phyloP scores from a whole-genome alignment of 2,329 filamentous ascomycete species.

The Didymella glomerata region DNA sequence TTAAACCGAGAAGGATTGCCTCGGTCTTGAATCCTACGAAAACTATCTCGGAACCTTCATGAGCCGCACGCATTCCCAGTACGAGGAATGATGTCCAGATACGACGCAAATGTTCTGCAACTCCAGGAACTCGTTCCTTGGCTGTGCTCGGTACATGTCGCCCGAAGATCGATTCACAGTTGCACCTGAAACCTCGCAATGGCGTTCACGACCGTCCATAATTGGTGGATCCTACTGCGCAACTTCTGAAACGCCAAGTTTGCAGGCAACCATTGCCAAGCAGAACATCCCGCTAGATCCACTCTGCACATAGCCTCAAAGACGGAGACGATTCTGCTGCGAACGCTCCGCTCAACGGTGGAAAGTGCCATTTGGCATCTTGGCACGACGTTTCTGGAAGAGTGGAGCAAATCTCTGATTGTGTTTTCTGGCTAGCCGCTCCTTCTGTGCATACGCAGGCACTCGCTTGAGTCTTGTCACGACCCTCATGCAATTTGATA shows the following conservation, averaged over 20 bases:
- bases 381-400: constrained; percentile 10
- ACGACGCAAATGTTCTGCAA: background rate
- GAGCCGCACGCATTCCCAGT: background rate
- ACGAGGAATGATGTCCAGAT: background rate
- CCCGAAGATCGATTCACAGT: background rate
- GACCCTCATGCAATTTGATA: constrained; percentile 9
- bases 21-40: background rate
- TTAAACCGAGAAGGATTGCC: background rate
- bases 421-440: background rate
- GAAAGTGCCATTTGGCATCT: constrained; percentile 3
- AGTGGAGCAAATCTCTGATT: constrained; percentile 2
- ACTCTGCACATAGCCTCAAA: constrained; percentile 26
- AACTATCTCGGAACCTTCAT: background rate
- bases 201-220: background rate
- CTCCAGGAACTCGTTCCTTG: background rate
- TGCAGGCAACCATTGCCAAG: constrained; percentile 14
- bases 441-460: constrained; percentile 8
- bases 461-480: constrained; percentile 3
- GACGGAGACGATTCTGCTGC: background rate
- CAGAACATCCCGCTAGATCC: constrained; percentile 46
- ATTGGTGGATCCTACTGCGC: background rate
- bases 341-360: constrained; percentile 13
- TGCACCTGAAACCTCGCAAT: background rate
- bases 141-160: background rate
- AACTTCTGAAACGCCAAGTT: constrained; percentile 18